phyloP scores from a whole-genome alignment of 176 grass and related monocot species.

The Themeda triandra region DNA sequence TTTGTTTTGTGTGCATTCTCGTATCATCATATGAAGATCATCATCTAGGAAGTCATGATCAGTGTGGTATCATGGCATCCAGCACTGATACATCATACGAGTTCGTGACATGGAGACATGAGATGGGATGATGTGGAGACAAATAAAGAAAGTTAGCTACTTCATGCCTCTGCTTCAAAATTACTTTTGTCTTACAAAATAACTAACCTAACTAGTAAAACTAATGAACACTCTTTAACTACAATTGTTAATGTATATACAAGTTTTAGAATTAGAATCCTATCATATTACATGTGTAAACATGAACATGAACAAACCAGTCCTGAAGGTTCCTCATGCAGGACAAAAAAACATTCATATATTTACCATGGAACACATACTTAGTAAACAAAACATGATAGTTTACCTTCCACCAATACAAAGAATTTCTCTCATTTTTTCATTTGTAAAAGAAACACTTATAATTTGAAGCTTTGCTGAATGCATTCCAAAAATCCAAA shows the following conservation, averaged over 20 bases:
- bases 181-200: neutral
- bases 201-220: neutral
- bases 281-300: neutral
- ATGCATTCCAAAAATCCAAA: neutral
- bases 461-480: neutral
- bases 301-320: neutral
- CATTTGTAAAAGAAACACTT: constrained; percentile 3
- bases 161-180: neutral
- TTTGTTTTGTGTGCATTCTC: neutral
- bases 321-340: constrained; percentile 1
- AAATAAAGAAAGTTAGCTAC: constrained; percentile 1
- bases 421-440: neutral
- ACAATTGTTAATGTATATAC: neutral
- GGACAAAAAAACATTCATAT: neutral
- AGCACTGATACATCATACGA: neutral
- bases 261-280: neutral
- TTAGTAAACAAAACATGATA: neutral
- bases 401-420: neutral
- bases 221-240: neutral
- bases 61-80: neutral
- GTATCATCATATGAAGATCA: neutral
- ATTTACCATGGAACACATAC: neutral
- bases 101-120: neutral
- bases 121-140: neutral
- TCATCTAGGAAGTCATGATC: neutral